These are phyloP conservation scores for Evernia prunastri DNA, from an alignment of 495 filamentous ascomycete species.

Conservation along the genomic window DNA sequence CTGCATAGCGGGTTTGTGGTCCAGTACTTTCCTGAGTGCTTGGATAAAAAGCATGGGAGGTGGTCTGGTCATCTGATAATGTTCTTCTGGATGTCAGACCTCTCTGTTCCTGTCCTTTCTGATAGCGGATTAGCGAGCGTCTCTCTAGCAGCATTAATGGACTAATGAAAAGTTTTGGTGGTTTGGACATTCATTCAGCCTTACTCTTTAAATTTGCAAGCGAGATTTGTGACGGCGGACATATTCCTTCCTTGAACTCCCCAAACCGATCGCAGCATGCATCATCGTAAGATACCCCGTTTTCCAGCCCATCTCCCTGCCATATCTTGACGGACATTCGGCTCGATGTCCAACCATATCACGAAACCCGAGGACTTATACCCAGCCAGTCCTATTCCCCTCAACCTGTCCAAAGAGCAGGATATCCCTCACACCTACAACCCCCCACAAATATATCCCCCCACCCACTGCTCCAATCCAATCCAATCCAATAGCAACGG, in stretches of 20 bases:
- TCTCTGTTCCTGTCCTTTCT: conserved; percentile 25
- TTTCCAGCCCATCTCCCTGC: not conserved
- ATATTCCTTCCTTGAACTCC: not conserved
- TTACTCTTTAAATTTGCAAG: not conserved
- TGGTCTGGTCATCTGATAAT: conserved; percentile 18
- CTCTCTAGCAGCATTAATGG: conserved; percentile 12
- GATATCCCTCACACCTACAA: not conserved
- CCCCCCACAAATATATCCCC: not conserved
- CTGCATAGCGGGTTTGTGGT: conserved; percentile 10
- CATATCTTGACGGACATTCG: not conserved
- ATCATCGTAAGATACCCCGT: not conserved
- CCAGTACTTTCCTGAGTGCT: not conserved
- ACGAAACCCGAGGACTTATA: not conserved
- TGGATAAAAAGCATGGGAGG: conserved; percentile 19
- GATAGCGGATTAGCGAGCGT: conserved; percentile 28
- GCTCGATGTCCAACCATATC: not conserved
- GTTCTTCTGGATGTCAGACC: not conserved
- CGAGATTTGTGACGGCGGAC: not conserved
- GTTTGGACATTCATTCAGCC: not conserved
- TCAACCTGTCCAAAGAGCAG: not conserved
- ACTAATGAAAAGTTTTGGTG: conserved; percentile 7
- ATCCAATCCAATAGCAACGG: too few species aligned
- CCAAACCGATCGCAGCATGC: not conserved
- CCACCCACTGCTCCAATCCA: too few species aligned
- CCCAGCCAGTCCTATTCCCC: not conserved